Evolutionary conservation across 805 yeast genomes (phyloP).

Genomic region (Saccharomycopsis vini): DNA sequence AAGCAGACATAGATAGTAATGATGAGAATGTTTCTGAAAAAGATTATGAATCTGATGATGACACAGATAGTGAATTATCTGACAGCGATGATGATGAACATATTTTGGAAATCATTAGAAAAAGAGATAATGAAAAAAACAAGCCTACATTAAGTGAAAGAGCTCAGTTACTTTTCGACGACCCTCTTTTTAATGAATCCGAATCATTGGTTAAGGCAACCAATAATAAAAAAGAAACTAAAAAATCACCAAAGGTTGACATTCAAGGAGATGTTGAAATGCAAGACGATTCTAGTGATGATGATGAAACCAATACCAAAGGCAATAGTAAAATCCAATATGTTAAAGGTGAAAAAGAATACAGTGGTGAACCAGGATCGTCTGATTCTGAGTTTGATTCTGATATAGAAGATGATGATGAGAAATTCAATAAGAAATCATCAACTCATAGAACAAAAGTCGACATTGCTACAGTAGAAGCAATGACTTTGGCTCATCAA

Average conservation of each 20-base stretch:
- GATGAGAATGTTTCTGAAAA: conserved; percentile 23
- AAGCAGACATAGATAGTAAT: conserved; percentile 28
- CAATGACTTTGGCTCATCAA: conserved; percentile 97
- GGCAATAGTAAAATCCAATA: conserved; percentile 35
- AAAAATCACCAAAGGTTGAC: conserved; percentile 13
- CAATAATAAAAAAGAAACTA: neutral
- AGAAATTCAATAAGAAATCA: conserved; percentile 38
- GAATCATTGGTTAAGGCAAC: conserved; percentile 19
- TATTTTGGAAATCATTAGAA: conserved; percentile 45
- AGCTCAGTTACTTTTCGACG: conserved; percentile 40
- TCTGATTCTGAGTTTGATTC: conserved; percentile 39
- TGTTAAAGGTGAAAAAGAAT: conserved; percentile 34
- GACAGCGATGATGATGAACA: conserved; percentile 70
- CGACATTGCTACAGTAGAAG: conserved; percentile 86
- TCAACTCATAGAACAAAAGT: conserved; percentile 52
- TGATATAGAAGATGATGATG: conserved; percentile 28
- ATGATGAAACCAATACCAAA: conserved; percentile 19
- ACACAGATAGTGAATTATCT: conserved; percentile 30
- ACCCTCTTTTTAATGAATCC: conserved; percentile 40
- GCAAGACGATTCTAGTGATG: conserved; percentile 21
- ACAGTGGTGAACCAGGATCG: conserved; percentile 24
- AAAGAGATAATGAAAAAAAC: conserved; percentile 37
- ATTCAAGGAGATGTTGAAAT: conserved; percentile 19
- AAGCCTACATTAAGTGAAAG: conserved; percentile 29
- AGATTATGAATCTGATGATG: conserved; percentile 36